These are phyloP conservation scores for Kuraishia hungarica DNA, from an alignment of 805 yeast genomes.

Conservation along the genomic window DNA sequence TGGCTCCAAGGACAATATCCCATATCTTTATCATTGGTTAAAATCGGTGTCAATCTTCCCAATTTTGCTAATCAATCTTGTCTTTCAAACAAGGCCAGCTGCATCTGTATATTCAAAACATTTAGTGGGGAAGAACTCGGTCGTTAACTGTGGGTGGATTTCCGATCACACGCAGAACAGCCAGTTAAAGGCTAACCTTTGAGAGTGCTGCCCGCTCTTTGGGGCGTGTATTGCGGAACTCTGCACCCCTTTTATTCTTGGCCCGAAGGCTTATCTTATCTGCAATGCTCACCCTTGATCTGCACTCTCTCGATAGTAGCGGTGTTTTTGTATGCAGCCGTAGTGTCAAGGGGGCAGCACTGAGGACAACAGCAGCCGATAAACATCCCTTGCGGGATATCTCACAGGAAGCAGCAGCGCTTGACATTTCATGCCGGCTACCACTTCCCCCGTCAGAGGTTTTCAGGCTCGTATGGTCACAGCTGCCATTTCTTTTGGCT, in stretches of 20 bases:
- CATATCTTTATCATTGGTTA: no score
- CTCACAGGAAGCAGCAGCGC: background rate
- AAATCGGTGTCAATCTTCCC: no score
- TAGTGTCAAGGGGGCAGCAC: background rate
- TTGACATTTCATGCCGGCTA: background rate
- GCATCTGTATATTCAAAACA: no score
- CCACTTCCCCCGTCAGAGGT: background rate
- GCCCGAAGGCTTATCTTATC: background rate
- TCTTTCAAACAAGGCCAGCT: no score
- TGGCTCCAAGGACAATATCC: no score
- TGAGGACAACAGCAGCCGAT: background rate
- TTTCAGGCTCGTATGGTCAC: background rate
- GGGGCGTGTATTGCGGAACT: background rate
- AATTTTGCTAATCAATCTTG: no score
- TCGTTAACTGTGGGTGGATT: background rate
- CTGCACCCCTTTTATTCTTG: background rate
- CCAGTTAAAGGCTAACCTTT: no score
- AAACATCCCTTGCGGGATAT: background rate
- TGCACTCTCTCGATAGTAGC: background rate
- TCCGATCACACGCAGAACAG: background rate
- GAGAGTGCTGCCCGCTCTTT: background rate
- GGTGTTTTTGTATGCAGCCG: background rate
- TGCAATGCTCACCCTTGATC: background rate
- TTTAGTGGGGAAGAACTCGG: no score
- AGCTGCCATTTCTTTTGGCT: background rate